Conservation (phyloP, 1,139 yeast genomes). For the Chernovozyma sophiae-reginae region DNA sequence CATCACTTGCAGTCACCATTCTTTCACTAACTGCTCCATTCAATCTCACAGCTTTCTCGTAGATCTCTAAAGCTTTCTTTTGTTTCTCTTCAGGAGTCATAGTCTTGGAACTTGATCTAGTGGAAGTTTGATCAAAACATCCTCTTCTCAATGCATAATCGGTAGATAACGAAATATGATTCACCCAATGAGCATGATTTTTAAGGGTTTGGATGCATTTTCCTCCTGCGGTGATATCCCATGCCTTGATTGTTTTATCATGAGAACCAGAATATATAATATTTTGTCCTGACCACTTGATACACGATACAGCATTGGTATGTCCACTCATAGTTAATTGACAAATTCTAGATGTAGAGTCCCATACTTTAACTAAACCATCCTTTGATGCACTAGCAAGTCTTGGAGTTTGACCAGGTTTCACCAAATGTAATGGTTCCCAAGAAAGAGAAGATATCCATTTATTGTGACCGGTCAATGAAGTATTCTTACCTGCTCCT, state of each 20-base stretch:
- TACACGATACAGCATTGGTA: conserved; percentile 84
- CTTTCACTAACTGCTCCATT: conserved; percentile 72
- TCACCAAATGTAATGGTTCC: conserved; percentile 88
- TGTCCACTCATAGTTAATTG: conserved; percentile 81
- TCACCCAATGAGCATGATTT: conserved; percentile 98
- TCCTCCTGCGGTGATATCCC: conserved; percentile 80
- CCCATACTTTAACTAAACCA: conserved; percentile 89
- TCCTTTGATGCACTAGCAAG: conserved; percentile 90
- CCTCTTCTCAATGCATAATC: conserved; percentile 82
- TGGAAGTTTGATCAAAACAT: conserved; percentile 27
- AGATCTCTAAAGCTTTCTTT: conserved; percentile 43
- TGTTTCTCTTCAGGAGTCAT: conserved; percentile 28
- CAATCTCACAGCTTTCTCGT: conserved; percentile 72
- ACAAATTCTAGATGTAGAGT: conserved; percentile 67
- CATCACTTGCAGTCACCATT: conserved; percentile 93
- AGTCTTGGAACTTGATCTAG: conserved; percentile 19
- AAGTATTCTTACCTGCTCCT: conserved; percentile 22
- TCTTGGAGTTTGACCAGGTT: conserved; percentile 62
- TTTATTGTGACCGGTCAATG: conserved; percentile 77
- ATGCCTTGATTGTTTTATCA: conserved; percentile 87
- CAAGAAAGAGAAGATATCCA: conserved; percentile 89
- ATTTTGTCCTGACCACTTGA: conserved; percentile 93
- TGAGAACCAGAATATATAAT: conserved; percentile 87
- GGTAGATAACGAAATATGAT: conserved; percentile 86
- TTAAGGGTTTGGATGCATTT: conserved; percentile 73